Evolutionary conservation across 176 grass and related monocot species (phyloP), one percentile per base, ranked within the genome.

Genomic region (Olyra latifolia): DNA sequence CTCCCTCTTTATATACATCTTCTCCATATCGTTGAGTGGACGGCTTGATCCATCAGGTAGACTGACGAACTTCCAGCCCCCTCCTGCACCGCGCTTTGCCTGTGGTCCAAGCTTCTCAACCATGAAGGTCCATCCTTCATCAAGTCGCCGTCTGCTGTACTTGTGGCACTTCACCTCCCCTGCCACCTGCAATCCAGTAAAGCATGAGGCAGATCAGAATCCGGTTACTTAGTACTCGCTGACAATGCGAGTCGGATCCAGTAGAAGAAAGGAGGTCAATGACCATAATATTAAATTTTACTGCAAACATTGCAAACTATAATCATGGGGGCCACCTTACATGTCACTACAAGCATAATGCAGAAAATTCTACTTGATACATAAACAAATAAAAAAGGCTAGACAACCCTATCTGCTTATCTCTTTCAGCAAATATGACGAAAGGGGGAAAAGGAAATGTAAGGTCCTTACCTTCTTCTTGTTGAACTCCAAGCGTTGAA

Each of bases 1-100:
- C 68, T 99, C 92, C 79, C 96, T 91, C 86, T 99, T 96, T 63
- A 93, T 68, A 77, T 93, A 95, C 93, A 99, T 95, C 81, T 93
- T 95, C 87, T 99, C 97, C 84, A 75, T 91, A 24, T 99, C 91
- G 38, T 99, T 93, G 66, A 91, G 69, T 24, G 81, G 53, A 15
- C 91, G 92, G 65, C 87, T 91, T 55, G 97, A 99, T 68, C 93
- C 88, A 79, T 96, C 91, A 22, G 97, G 97, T 81, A 96, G 81
- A 71, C 92, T 95, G 12, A 93, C 83, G 71, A 99, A 99, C 79
- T 91, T 99, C 90, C 81, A 87, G 65, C 92, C 96, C 3, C 90
- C 96, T 43, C 92, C 88, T 12, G 40, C 15, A 55, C 92, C 96
- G 7, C 90, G 92, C 65, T 89, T 99, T 66, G 71, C 78, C 35